A percentile compares a stretch with the other conserved stretches of the same genome.
Evolutionary conservation across 345 rosid species (phyloP).

Genomic region (Populus deltoides): DNA sequence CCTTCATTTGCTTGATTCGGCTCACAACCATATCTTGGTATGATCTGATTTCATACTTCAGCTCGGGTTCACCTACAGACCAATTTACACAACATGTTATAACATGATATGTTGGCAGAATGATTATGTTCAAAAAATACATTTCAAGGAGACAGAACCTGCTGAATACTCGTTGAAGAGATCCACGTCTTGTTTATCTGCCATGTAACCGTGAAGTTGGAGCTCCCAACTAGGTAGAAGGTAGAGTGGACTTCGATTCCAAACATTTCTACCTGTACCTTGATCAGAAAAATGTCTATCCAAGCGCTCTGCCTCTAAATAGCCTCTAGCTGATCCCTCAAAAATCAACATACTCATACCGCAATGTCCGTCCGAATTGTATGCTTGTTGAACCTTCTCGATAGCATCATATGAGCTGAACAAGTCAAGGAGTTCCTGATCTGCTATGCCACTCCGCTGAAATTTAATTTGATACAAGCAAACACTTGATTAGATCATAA

Average conservation of each 20-base stretch:
- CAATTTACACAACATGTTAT: neutral
- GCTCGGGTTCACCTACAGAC: conserved; percentile 51
- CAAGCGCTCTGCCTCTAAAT: conserved; percentile 69
- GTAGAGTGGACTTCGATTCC: conserved; percentile 35
- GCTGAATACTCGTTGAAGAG: conserved; percentile 57
- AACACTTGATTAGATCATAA: neutral
- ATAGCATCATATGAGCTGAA: conserved; percentile 52
- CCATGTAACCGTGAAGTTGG: conserved; percentile 75
- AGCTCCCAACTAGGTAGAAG: conserved; percentile 52
- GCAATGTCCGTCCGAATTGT: conserved; percentile 74
- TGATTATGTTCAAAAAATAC: neutral
- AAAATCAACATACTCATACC: conserved; percentile 78
- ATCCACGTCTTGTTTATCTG: conserved; percentile 60
- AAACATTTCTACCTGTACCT: conserved; percentile 65
- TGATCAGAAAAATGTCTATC: conserved; percentile 54
- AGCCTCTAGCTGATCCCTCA: conserved; percentile 70
- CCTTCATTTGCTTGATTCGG: conserved; percentile 51
- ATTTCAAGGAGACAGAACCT: conserved; percentile 29
- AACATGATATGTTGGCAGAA: neutral
- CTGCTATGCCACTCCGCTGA: conserved; percentile 83
- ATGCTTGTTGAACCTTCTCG: conserved; percentile 66
- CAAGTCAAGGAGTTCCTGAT: conserved; percentile 65
- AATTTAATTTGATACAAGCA: conserved; percentile 9
- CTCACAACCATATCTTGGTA: conserved; percentile 68
- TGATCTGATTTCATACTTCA: conserved; percentile 67